Conservation (phyloP, 2,329 filamentous ascomycete species). For the Claviceps citrina region DNA sequence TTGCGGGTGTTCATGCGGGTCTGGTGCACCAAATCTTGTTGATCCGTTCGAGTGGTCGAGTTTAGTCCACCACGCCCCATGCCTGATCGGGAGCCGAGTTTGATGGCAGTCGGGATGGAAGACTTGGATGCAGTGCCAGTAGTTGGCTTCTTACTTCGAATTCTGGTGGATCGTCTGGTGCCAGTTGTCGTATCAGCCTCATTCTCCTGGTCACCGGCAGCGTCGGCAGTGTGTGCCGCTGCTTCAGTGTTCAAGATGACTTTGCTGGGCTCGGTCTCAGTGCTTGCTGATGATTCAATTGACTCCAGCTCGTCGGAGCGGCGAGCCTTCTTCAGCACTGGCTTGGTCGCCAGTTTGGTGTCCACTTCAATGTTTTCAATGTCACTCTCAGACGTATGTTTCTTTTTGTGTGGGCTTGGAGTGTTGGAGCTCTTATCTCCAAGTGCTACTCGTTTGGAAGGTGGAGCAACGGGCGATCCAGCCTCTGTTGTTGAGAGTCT, state of each 20-base stretch:
- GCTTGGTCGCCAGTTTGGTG: slow-evolving; percentile 10
- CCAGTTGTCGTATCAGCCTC: slow-evolving; percentile 9
- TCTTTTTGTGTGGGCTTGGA: slow-evolving; percentile 17
- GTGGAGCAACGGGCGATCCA: slow-evolving; percentile 17
- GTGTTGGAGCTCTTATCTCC: slow-evolving; percentile 22
- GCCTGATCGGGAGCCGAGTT: slow-evolving; percentile 13
- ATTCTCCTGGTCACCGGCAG: slow-evolving; percentile 5
- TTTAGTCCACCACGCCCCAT: slow-evolving; percentile 11
- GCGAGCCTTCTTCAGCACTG: slow-evolving; percentile 13
- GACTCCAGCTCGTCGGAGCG: slow-evolving; percentile 7
- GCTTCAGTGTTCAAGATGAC: background rate
- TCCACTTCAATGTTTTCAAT: slow-evolving; percentile 10
- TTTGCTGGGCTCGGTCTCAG: background rate
- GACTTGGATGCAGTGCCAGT: slow-evolving; percentile 13
- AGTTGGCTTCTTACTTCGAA: slow-evolving; percentile 12
- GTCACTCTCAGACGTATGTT: slow-evolving; percentile 17
- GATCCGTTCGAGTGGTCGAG: slow-evolving; percentile 12
- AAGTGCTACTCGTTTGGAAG: slow-evolving; percentile 16
- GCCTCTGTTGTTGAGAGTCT: slow-evolving; percentile 16
- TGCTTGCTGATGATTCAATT: background rate
- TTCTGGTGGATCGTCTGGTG: slow-evolving; percentile 20
- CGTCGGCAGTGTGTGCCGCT: background rate
- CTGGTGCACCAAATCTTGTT: slow-evolving; percentile 19
- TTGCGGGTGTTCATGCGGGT: slow-evolving; percentile 21
- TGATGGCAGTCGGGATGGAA: slow-evolving; percentile 21